Base-by-base conservation (phyloP, 2,329 filamentous ascomycete genomes). In the Teratosphaeria viscida region DNA sequence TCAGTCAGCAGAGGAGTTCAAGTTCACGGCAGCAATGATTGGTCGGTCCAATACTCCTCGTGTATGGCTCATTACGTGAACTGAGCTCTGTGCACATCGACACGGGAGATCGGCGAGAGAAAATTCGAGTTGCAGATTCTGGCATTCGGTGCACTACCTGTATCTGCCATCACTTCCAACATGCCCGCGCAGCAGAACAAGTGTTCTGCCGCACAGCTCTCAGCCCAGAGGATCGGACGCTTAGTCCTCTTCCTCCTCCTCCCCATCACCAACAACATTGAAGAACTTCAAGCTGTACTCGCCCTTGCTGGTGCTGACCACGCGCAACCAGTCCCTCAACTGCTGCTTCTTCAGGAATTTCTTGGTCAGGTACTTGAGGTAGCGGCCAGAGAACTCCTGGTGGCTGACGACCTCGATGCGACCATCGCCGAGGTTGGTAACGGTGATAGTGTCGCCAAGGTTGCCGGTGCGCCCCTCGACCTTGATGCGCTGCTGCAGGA, bases 261-360 rank as follows among this genome's bases (percentile, higher is more conserved):
- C 92, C 78, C 92, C 92, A 78, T 99, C 94, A 80, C 95, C 94
- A 75, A 96, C 92, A 76, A 99, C 92, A 85, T 99, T 99, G 91
- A 95, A 99, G 92, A 99, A 99, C 84, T 95, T 92, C 81, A 99
- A 88, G 85, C 96, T 92, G 84, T 99, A 99, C 69, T 96, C 92
- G 77, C 94, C 92, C 83, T 92, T 92, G 78, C 89, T 91, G 77
- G 92, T 97, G 72, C 91, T 95, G 75, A 99, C 94, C 73, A 99
- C 92, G 74, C 94, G 92, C 76, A 99, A 89, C 94, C 94, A 99
- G 85, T 99, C 94, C 82, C 94, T 90, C 78, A 99, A 90, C 86
- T 97, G 92, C 85, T 96, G 90, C 90, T 99, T 99, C 91, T 99
- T 99, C 81, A 99, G 88, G 88, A 96, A 99, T 86, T 99, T 99